Evolutionary conservation across 176 grass and related monocot genomes (phyloP), one percentile per base, ranked within the genome.

Genomic region (Microstegium vimineum): DNA sequence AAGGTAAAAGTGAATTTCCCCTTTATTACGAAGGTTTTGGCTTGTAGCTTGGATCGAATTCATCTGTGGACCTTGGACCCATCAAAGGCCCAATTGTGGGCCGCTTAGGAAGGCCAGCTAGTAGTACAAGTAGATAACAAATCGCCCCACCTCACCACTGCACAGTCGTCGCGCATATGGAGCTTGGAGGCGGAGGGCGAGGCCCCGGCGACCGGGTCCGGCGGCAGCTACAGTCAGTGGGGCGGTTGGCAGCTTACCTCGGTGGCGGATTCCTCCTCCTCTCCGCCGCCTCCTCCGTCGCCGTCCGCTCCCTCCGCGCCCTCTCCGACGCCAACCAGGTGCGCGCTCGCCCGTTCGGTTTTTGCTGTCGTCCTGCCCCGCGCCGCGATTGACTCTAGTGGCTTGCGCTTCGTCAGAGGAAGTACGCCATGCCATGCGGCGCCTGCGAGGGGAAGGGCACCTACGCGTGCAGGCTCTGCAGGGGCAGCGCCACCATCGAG

Each of bases 381-480:
- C 49, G 22, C 2, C 7, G 23, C 31, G 40, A 66, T 13, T 33
- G 62, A 35, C 41, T 66, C 42, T 28, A 20, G 26, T 31, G 26
- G 1, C 12, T 27, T 30, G 3, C 1, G 17, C 42, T 14, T 38
- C 61, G 42, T 43, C 65, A 99, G 93, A 93, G 87, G 84, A 99
- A 93, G 71, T 82, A 87, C 15, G 93, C 91, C 2, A 67, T 52
- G 47, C 77, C 89, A n/a, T 99, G 96, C 38, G 75, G 63, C 32
- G 85, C 77, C 12, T 99, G 96, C 80, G 86, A 91, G 70, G 93
- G 96, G 79, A 92, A 91, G 26, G 96, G 96, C 31, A 90, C 78
- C 80, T 94, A 95, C 59, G 68, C 76, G 26, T 99, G 96, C 93
- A 95, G 92, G 85, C 82, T 99, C 26, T 95, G 93, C 89, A 87